Evolutionary conservation across 345 rosid species (phyloP), one percentile per base, ranked within the genome.

Genomic region (Lepidium aucheri): DNA sequence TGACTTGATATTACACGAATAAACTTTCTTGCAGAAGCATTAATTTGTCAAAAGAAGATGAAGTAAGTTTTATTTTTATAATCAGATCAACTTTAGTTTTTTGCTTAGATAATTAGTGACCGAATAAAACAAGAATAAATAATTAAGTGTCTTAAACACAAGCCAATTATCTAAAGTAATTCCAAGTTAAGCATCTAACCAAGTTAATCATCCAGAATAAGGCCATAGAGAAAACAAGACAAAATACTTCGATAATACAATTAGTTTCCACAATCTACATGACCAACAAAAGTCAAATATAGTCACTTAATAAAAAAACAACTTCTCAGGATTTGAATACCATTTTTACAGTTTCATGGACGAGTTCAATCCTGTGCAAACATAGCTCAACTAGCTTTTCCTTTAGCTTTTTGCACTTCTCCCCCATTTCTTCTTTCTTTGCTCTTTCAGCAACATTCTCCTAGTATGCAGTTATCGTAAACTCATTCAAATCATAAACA

Each of bases 371-470:
- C 33, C 82, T 69, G 68, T 67, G 68, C 67, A 81, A 33, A 61
- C 74, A 73, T 7, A 81, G 49, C 74, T 63, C 73, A 60, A 70
- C 45, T 60, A 70, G 72, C 22, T 44, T 77, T 2, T 52, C 72
- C 58, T 71, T 76, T 9, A 78, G 49, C 49, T 76, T 62, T 62
- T 70, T 70, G 79, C 73, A 57, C 18, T 53, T 81, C 12, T 63
- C 75, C 63, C 74, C 80, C 60, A 81, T 30, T 57, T 70, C 70
- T 8, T 7, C 60, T 61, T 64, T 81, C 65, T 81, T 64, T 0
- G 66, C n/a, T 28, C 73, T 79, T 5, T 69, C 75, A 4, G 15
- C 44, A 47, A 78, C 35, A 50, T 44, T 40, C 28, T 45, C 73
- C 73, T 76, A 72, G 4, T 63, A 71, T 17, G 56, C 26, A 8